Evolutionary conservation across 345 rosid species (phyloP).

Genomic region (Physaria fendleri): DNA sequence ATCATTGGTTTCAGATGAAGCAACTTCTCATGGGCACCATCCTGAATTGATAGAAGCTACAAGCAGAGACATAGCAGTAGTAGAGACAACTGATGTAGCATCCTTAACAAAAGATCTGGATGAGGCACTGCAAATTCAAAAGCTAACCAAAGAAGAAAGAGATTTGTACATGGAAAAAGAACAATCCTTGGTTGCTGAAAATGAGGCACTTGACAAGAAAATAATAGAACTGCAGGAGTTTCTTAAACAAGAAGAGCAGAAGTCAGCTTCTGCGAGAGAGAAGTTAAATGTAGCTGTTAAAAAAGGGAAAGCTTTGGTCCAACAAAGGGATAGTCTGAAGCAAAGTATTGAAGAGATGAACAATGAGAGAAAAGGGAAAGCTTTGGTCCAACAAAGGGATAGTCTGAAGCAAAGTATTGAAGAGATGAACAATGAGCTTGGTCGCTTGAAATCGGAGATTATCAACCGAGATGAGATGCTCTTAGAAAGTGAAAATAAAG

Average conservation of each 20-base stretch:
- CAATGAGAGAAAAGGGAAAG: slow-evolving; percentile 83
- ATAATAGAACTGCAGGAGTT: slow-evolving; percentile 54
- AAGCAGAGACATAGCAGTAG: slow-evolving; percentile 36
- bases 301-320: slow-evolving; percentile 94
- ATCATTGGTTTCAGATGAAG: slow-evolving; percentile 25
- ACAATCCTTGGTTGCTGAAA: slow-evolving; percentile 49
- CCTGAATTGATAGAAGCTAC: slow-evolving; percentile 32
- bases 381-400: slow-evolving; percentile 84
- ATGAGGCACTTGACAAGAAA: slow-evolving; percentile 52
- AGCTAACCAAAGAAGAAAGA: slow-evolving; percentile 59
- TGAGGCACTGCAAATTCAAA: slow-evolving; percentile 47
- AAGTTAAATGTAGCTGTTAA: slow-evolving; percentile 87
- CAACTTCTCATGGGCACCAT: slow-evolving; percentile 16
- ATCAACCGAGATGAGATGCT: slow-evolving; percentile 42
- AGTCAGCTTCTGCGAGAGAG: slow-evolving; percentile 68
- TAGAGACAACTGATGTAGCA: slow-evolving; percentile 33
- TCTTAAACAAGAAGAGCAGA: slow-evolving; percentile 81
- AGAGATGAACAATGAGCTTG: slow-evolving; percentile 57
- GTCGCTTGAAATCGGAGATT: slow-evolving; percentile 59
- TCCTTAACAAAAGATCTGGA: slow-evolving; percentile 61
- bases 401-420: slow-evolving; percentile 67
- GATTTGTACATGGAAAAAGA: slow-evolving; percentile 54
- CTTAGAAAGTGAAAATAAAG: slow-evolving; percentile 51
- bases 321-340: slow-evolving; percentile 73
- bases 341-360: slow-evolving; percentile 67